These are phyloP conservation scores for Cryptosporidium parvum DNA, from an alignment of 169 alveolate species.

Conservation along the genomic window DNA sequence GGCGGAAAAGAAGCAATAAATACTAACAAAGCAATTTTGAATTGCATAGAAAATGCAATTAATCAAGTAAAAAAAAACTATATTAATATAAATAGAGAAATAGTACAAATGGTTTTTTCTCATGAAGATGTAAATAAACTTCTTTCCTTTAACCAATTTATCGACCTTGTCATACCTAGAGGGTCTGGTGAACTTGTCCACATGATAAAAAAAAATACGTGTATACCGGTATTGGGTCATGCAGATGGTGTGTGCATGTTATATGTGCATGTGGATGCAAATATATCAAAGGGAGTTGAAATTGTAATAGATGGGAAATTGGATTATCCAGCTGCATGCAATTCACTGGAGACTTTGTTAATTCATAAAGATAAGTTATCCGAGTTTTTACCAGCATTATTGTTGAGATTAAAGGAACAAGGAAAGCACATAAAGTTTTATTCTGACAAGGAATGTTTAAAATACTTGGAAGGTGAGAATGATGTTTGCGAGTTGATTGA, in stretches of 20 bases:
- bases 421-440: constrained; percentile 50
- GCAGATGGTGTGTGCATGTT: constrained; percentile 82
- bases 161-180: constrained; percentile 84
- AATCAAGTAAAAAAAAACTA: constrained; percentile 2
- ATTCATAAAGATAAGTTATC: constrained; percentile 75
- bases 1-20: constrained; percentile 77
- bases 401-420: constrained; percentile 28
- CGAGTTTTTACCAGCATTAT: constrained; percentile 66
- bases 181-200: constrained; percentile 81
- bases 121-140: constrained; percentile 79
- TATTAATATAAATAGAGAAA: constrained; percentile 22
- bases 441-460: constrained; percentile 23
- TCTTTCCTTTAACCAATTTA: constrained; percentile 77
- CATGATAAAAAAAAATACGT: constrained; percentile 77
- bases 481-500: constrained; percentile 24
- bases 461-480: not conserved
- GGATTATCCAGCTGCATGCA: constrained; percentile 84
- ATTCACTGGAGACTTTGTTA: constrained; percentile 81
- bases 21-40: constrained; percentile 24
- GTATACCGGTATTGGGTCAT: constrained; percentile 81
- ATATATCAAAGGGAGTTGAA: constrained; percentile 75
- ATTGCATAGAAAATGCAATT: constrained; percentile 49
- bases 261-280: constrained; percentile 78
- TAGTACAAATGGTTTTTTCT: constrained; percentile 79
- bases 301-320: constrained; percentile 80